Conservation (phyloP, 164 flowering plant species). For the Aristolochia contorta region DNA sequence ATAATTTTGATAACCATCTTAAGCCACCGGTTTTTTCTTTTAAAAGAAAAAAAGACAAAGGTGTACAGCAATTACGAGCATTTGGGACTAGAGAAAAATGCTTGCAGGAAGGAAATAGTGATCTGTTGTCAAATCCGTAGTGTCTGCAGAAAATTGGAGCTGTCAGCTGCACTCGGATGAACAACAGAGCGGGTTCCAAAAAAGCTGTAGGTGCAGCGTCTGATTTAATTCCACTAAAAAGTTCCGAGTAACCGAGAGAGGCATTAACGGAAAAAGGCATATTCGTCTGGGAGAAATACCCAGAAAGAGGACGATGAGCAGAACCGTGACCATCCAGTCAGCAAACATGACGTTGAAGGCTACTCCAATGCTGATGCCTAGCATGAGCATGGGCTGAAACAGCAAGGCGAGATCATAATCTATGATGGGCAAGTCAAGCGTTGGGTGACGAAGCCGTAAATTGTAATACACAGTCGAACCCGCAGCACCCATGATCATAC, state of each 20-base stretch:
- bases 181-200: not conserved
- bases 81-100: too few species aligned
- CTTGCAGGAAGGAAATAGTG: too few species aligned
- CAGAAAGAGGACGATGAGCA: slow-evolving; percentile 44
- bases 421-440: slow-evolving; percentile 43
- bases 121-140: too few species aligned
- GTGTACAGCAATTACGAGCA: not conserved
- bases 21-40: too few species aligned
- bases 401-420: slow-evolving; percentile 57
- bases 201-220: not conserved
- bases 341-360: slow-evolving; percentile 50
- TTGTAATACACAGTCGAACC: slow-evolving; percentile 44
- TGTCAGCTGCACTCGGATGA: too few species aligned
- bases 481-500: slow-evolving; percentile 60
- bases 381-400: slow-evolving; percentile 57
- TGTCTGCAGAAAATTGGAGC: too few species aligned
- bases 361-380: slow-evolving; percentile 60
- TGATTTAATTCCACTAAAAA: not conserved
- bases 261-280: not conserved
- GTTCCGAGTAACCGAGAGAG: not conserved
- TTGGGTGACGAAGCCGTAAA: slow-evolving; percentile 41
- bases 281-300: slow-evolving; percentile 18
- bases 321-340: slow-evolving; percentile 58
- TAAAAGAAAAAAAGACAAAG: too few species aligned
- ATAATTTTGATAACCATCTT: too few species aligned